These are phyloP conservation scores for Colletotrichum incanum DNA, from an alignment of 2,329 filamentous ascomycete species.

Conservation along the genomic window DNA sequence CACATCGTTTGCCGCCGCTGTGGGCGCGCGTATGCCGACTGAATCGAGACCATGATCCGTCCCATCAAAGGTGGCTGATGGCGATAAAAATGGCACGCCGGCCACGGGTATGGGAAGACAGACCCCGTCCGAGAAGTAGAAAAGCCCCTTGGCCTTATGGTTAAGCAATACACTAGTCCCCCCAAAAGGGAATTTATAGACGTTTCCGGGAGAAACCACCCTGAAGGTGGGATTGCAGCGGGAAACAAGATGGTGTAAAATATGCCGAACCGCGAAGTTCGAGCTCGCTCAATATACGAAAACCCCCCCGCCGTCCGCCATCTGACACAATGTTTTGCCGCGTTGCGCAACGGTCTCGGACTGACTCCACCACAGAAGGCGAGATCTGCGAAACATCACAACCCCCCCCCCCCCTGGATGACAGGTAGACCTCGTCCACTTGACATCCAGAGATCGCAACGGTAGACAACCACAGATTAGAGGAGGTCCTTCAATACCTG, in stretches of 20 bases:
- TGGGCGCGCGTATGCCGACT: neutral
- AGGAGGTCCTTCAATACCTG: constrained; percentile 72
- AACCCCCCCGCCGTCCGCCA: neutral
- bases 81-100: neutral
- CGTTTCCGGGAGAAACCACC: neutral
- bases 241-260: neutral
- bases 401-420: neutral
- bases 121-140: neutral
- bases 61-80: neutral
- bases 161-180: constrained; percentile 27
- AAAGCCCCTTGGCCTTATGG: constrained; percentile 13
- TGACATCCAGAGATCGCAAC: neutral
- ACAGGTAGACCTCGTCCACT: neutral
- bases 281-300: neutral
- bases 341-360: neutral
- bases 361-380: neutral
- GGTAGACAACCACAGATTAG: constrained; percentile 21
- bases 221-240: neutral
- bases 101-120: neutral
- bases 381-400: constrained; percentile 1
- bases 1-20: constrained; percentile 1
- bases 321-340: neutral
- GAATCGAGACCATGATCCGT: neutral
- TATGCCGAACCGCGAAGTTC: neutral
- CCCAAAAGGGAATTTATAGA: neutral